Evolutionary conservation across 2,329 filamentous ascomycete species (phyloP).

Genomic region (Botrytis porri): DNA sequence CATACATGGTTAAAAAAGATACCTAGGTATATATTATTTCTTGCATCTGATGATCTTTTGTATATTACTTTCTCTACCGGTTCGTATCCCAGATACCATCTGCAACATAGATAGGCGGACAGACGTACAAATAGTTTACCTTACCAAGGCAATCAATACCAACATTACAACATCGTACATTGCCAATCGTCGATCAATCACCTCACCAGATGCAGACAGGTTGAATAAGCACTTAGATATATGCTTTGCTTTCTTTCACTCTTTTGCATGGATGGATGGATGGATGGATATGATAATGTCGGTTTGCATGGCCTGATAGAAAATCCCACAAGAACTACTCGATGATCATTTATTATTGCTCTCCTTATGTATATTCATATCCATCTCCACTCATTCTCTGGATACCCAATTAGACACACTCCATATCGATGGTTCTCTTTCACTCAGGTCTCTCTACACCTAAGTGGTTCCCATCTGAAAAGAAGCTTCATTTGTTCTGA

Average conservation of each 20-base stretch:
- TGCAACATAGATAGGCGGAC: background rate
- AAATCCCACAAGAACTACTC: background rate
- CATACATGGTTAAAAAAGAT: background rate
- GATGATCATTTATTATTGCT: background rate
- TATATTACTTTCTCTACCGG: background rate
- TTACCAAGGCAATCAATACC: background rate
- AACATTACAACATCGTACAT: background rate
- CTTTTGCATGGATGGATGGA: background rate
- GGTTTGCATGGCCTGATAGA: background rate
- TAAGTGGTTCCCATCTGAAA: background rate
- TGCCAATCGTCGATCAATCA: background rate
- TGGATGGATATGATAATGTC: background rate
- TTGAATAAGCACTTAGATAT: background rate
- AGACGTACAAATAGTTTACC: background rate
- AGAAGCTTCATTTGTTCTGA: slow-evolving; percentile 13
- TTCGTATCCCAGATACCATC: background rate
- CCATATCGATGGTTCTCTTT: background rate
- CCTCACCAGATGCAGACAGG: background rate
- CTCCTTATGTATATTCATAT: background rate
- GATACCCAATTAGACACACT: background rate
- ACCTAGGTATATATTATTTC: background rate
- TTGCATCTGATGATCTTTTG: background rate
- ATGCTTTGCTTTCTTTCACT: background rate
- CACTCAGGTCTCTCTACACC: background rate
- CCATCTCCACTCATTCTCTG: background rate